A percentile compares a stretch with the other conserved stretches of the same genome.
These are phyloP conservation scores for Cinnamomum micranthum DNA, from an alignment of 164 flowering plant genomes.

Conservation along the genomic window DNA sequence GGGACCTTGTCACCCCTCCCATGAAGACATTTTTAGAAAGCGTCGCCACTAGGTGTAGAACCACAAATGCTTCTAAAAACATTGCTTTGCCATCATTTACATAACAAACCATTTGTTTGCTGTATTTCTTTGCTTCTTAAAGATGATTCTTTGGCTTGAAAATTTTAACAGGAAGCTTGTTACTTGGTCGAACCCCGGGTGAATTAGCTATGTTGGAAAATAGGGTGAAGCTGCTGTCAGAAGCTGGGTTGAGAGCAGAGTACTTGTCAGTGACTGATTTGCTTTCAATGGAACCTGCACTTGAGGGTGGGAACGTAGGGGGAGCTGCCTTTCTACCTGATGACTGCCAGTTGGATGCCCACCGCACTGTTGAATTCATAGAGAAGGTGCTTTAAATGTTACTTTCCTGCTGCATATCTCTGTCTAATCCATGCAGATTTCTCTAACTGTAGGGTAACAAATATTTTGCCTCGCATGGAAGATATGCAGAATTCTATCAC, in stretches of 20 bases:
- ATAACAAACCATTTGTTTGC: neutral
- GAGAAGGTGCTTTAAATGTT: slow-evolving; percentile 45
- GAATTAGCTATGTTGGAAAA: slow-evolving; percentile 36
- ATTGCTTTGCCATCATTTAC: too few relatives aligned
- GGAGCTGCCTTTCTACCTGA: slow-evolving; percentile 66
- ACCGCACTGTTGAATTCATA: slow-evolving; percentile 48
- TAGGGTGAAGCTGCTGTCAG: slow-evolving; percentile 42
- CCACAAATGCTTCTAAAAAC: too few relatives aligned
- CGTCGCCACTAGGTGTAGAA: too few relatives aligned
- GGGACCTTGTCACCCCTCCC: too few relatives aligned
- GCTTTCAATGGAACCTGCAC: slow-evolving; percentile 51
- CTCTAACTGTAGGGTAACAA: slow-evolving; percentile 57
- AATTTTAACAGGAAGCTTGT: slow-evolving; percentile 56
- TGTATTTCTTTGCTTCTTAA: neutral
- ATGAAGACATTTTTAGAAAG: too few relatives aligned
- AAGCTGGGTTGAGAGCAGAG: slow-evolving; percentile 61
- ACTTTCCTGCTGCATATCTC: neutral
- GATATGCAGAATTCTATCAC: slow-evolving; percentile 84
- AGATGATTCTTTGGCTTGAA: neutral
- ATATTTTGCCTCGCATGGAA: slow-evolving; percentile 49
- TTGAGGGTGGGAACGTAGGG: slow-evolving; percentile 39
- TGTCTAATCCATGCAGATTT: slow-evolving; percentile 2
- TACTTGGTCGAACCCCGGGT: slow-evolving; percentile 55
- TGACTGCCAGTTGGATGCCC: slow-evolving; percentile 75
- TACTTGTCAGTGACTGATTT: slow-evolving; percentile 47